These are phyloP conservation scores for Vanilla planifolia DNA, from an alignment of 106 monocot species.

Conservation along the genomic window DNA sequence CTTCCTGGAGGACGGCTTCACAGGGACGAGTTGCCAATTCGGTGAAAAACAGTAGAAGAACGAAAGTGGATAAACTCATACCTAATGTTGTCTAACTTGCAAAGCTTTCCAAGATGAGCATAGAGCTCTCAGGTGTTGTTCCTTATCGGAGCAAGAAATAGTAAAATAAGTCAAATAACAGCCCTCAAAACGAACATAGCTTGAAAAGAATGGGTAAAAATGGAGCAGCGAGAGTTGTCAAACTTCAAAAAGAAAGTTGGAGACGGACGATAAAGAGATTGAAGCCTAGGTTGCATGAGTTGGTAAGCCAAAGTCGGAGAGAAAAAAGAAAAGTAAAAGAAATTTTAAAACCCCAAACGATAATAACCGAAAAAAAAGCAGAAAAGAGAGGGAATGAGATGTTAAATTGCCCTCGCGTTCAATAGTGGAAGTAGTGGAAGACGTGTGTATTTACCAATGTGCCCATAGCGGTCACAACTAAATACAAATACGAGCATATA, in stretches of 20 bases:
- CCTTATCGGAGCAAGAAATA: neutral
- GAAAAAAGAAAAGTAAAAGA: neutral
- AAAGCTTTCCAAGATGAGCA: neutral
- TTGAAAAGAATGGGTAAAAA: neutral
- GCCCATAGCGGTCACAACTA: too few species aligned
- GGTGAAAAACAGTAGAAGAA: slow-evolving; percentile 17
- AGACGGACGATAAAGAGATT: neutral
- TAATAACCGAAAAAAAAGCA: too few species aligned
- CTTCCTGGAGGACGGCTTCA: slow-evolving; percentile 22
- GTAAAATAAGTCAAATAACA: neutral
- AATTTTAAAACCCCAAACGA: too few species aligned
- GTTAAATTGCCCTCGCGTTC: too few species aligned
- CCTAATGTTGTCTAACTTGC: slow-evolving; percentile 10
- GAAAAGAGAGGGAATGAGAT: too few species aligned
- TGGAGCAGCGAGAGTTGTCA: neutral
- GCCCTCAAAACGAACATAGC: neutral
- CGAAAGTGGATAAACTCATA: slow-evolving; percentile 12
- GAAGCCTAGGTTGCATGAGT: neutral
- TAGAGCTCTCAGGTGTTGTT: neutral
- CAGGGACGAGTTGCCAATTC: slow-evolving; percentile 15
- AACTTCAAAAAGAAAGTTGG: neutral
- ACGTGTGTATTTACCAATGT: too few species aligned
- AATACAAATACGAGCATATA: too few species aligned
- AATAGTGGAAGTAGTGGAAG: too few species aligned
- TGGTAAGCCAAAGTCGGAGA: neutral